Conservation (phyloP, 2,329 filamentous ascomycete genomes). For the Fusarium sp. region DNA sequence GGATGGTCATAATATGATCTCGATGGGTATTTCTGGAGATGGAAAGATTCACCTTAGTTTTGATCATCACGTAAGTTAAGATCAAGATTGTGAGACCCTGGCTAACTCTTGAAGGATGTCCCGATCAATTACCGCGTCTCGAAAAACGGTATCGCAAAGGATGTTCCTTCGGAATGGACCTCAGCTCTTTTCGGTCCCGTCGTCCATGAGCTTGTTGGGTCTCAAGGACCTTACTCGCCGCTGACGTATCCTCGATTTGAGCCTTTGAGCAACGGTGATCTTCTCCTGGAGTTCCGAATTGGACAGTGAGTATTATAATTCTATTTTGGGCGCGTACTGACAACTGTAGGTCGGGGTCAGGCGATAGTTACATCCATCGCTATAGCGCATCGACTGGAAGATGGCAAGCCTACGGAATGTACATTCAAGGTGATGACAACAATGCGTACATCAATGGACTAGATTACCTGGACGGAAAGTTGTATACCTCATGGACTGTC, state of each 20-base stretch:
- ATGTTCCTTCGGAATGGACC: constrained; percentile 12
- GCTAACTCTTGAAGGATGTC: constrained; percentile 23
- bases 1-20: constrained; percentile 38
- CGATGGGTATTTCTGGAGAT: constrained; percentile 35
- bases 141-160: constrained; percentile 6
- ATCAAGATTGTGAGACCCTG: accelerated
- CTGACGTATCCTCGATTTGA: constrained; percentile 33
- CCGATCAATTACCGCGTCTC: constrained; percentile 32
- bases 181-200: constrained; percentile 23
- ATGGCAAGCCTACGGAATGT: constrained; percentile 32
- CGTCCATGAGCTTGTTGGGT: constrained; percentile 18
- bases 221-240: constrained; percentile 17
- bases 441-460: constrained; percentile 36
- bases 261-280: constrained; percentile 14
- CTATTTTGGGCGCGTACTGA: accelerated
- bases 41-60: constrained; percentile 37
- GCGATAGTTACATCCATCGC: constrained; percentile 37
- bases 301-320: constrained; percentile 11
- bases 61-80: constrained; percentile 26
- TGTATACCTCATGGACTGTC: constrained; percentile 35
- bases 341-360: constrained; percentile 15
- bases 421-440: constrained; percentile 31
- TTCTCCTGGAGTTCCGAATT: constrained; percentile 28
- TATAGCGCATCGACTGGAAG: constrained; percentile 30
- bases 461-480: constrained; percentile 19